phyloP scores from a whole-genome alignment of 305 asterid genomes.

The Ilex paraguariensis region DNA sequence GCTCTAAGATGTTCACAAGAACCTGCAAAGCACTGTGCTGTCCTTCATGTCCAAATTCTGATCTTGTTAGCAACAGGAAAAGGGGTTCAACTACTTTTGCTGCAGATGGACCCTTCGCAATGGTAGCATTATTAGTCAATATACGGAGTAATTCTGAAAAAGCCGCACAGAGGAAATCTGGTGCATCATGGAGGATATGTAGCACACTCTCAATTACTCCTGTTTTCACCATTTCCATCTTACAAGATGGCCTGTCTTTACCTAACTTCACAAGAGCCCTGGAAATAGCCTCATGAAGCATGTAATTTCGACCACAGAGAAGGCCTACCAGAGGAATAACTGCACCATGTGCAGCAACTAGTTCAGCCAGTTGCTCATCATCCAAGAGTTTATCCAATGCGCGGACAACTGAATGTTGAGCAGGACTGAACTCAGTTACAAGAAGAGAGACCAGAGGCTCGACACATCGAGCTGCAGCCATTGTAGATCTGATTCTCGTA shows the following conservation, averaged over 20 bases:
- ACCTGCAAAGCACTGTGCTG: conserved; percentile 91
- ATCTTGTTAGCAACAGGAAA: conserved; percentile 59
- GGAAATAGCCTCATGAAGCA: conserved; percentile 91
- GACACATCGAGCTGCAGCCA: conserved; percentile 82
- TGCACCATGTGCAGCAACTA: conserved; percentile 97
- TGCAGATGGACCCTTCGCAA: conserved; percentile 96
- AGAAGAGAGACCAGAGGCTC: conserved; percentile 84
- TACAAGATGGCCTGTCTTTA: conserved; percentile 91
- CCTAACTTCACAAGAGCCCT: conserved; percentile 95
- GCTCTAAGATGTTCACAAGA: conserved; percentile 93
- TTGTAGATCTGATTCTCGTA: conserved; percentile 69
- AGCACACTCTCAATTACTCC: conserved; percentile 77
- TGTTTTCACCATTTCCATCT: conserved; percentile 98
- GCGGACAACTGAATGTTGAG: conserved; percentile 85
- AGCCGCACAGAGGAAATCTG: conserved; percentile 88
- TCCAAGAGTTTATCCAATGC: conserved; percentile 89
- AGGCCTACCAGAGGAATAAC: conserved; percentile 94
- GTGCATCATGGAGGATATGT: conserved; percentile 90
- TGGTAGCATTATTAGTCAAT: conserved; percentile 92
- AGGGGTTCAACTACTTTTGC: conserved; percentile 97
- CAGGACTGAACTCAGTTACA: conserved; percentile 67
- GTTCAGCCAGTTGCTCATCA: conserved; percentile 93
- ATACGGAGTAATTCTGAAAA: conserved; percentile 93
- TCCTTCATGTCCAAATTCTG: conserved; percentile 89
- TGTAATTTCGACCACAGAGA: conserved; percentile 63